Conservation (phyloP, 2,329 filamentous ascomycete species). For the Penicillium occitanis region DNA sequence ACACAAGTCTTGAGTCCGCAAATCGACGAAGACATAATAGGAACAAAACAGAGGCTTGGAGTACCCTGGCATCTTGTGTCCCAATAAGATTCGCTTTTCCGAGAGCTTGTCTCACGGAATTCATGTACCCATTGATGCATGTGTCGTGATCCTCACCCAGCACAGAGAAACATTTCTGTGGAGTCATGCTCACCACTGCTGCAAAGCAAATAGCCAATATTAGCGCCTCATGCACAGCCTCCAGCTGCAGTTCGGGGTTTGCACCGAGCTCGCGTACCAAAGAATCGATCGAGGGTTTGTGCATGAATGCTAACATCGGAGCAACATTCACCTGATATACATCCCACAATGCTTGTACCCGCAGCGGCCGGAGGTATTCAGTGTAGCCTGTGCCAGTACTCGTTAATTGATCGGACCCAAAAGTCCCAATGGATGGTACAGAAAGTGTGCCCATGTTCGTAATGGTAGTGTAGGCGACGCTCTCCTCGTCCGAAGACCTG, state of each 20-base stretch:
- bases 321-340: constrained; percentile 26
- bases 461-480: background rate
- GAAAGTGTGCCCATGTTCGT: background rate
- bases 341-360: constrained; percentile 23
- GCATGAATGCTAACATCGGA: constrained; percentile 26
- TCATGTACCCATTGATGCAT: background rate
- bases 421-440: background rate
- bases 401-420: background rate
- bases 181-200: constrained; percentile 23
- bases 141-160: constrained; percentile 15
- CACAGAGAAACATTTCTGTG: constrained; percentile 18
- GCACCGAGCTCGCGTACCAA: background rate
- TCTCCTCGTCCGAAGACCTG: constrained; percentile 4
- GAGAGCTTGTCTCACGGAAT: background rate
- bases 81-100: background rate
- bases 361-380: constrained; percentile 11
- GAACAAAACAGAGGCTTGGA: constrained; percentile 1
- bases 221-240: constrained; percentile 13
- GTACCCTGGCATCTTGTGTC: background rate
- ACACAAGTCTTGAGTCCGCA: background rate
- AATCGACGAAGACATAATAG: background rate
- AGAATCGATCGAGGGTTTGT: background rate
- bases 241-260: background rate
- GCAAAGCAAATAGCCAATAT: constrained; percentile 24
- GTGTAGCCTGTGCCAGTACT: background rate